Percentiles rank a stretch among this genome's conserved stretches.
phyloP scores from a whole-genome alignment of 495 filamentous ascomycete species.

The Thozetella sp. region DNA sequence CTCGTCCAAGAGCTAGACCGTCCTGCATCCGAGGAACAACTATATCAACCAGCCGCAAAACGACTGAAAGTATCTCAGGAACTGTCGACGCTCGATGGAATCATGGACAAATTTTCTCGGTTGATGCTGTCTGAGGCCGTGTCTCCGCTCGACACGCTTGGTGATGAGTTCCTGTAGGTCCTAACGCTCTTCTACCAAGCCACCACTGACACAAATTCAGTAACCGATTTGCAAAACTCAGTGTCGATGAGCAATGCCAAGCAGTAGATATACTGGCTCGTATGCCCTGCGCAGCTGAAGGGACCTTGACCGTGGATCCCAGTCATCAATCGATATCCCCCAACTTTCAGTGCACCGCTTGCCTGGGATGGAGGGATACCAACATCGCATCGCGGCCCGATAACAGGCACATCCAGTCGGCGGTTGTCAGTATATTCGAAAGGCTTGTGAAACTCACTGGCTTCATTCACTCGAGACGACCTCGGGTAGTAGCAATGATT shows the following conservation, averaged over 20 bases:
- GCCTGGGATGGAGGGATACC: slow-evolving; percentile 7
- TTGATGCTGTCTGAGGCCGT: slow-evolving; percentile 17
- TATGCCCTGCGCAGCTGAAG: slow-evolving; percentile 34
- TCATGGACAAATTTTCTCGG: slow-evolving; percentile 19
- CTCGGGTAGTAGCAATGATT: slow-evolving; percentile 74
- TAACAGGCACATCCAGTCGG: slow-evolving; percentile 8
- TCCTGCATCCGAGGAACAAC: not conserved
- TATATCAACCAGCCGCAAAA: slow-evolving; percentile 24
- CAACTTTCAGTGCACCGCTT: slow-evolving; percentile 19
- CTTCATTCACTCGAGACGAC: slow-evolving; percentile 59
- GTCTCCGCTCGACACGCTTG: slow-evolving; percentile 14
- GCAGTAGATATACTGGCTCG: slow-evolving; percentile 33
- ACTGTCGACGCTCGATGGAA: slow-evolving; percentile 7
- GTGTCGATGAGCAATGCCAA: slow-evolving; percentile 26
- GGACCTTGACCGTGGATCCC: slow-evolving; percentile 18
- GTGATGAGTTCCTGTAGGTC: slow-evolving; percentile 26
- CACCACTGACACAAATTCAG: slow-evolving; percentile 16
- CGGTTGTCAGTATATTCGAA: slow-evolving; percentile 52
- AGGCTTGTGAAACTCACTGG: slow-evolving; percentile 56
- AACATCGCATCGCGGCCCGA: not conserved
- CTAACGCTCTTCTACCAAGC: slow-evolving; percentile 1
- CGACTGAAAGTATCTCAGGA: slow-evolving; percentile 27
- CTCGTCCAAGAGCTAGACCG: slow-evolving; percentile 21
- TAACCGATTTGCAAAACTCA: slow-evolving; percentile 21
- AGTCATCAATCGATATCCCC: not conserved